Percentiles rank a stretch among this genome's conserved stretches.
Evolutionary conservation across 2,329 filamentous ascomycete genomes (phyloP).

Genomic region (Fusarium acutatum): DNA sequence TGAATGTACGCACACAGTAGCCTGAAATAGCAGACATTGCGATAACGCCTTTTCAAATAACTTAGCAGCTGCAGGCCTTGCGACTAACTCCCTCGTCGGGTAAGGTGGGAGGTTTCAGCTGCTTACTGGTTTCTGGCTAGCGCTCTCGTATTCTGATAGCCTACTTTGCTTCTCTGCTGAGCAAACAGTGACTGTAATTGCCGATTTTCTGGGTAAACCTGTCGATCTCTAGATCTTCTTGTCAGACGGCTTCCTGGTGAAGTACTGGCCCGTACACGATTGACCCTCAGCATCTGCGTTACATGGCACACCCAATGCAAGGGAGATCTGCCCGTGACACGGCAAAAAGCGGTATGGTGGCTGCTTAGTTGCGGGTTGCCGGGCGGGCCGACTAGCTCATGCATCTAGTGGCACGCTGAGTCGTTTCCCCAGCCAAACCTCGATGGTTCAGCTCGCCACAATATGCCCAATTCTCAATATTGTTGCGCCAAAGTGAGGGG

Average conservation of each 20-base stretch:
- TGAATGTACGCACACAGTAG: fast-evolving
- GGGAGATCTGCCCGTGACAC: not conserved
- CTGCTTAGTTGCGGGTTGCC: not conserved
- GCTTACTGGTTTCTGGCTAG: not conserved
- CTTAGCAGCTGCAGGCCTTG: too few relatives aligned
- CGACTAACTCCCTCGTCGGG: not conserved
- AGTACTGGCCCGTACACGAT: not conserved
- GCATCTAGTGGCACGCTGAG: not conserved
- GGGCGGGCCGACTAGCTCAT: not conserved
- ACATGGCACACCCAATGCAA: not conserved
- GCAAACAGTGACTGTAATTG: not conserved
- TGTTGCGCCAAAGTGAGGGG: not conserved
- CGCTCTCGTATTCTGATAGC: not conserved
- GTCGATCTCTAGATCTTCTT: not conserved
- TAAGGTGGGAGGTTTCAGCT: not conserved
- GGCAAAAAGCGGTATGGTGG: not conserved
- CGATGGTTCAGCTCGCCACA: slow-evolving; percentile 6
- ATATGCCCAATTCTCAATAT: not conserved
- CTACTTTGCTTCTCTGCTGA: not conserved
- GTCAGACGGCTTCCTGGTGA: not conserved
- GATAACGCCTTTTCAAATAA: not conserved
- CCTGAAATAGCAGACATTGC: not conserved
- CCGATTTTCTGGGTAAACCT: too few relatives aligned
- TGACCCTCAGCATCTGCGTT: not conserved
- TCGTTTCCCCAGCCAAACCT: not conserved